Conservation (phyloP, 257 asterid genomes). For the Solanum arcanum region DNA sequence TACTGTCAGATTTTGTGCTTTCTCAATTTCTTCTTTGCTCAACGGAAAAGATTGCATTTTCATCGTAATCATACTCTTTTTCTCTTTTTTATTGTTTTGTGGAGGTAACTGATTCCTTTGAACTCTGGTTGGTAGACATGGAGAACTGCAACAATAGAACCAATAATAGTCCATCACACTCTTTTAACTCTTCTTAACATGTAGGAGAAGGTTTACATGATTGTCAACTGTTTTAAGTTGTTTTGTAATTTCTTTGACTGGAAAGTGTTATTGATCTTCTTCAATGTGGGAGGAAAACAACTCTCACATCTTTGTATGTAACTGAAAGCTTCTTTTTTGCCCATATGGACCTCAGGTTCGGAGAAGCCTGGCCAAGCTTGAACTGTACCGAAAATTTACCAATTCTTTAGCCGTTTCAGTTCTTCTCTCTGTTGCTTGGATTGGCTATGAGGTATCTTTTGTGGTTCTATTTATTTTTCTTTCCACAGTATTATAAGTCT, state of each 20-base stretch:
- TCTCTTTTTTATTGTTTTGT: neutral
- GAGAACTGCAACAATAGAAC: neutral
- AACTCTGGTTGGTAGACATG: neutral
- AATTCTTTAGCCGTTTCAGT: slow-evolving; percentile 77
- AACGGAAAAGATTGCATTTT: neutral
- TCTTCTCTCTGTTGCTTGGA: slow-evolving; percentile 91
- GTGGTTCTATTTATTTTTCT: neutral
- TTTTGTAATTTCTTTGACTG: neutral
- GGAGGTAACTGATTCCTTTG: neutral
- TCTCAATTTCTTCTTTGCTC: neutral
- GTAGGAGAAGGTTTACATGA: neutral
- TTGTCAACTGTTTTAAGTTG: neutral
- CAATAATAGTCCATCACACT: neutral
- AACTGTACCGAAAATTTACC: slow-evolving; percentile 83
- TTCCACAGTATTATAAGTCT: neutral
- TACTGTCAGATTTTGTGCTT: neutral
- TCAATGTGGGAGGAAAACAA: neutral
- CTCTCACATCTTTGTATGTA: neutral
- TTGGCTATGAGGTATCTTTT: slow-evolving; percentile 78
- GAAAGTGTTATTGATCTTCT: neutral
- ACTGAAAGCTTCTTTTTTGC: neutral
- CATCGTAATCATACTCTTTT: neutral
- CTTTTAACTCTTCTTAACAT: neutral
- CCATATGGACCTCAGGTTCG: slow-evolving; percentile 39
- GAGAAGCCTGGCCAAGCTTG: slow-evolving; percentile 83